Conservation (phyloP, 176 grass and related monocot genomes). For the Pontederia paniculata region DNA sequence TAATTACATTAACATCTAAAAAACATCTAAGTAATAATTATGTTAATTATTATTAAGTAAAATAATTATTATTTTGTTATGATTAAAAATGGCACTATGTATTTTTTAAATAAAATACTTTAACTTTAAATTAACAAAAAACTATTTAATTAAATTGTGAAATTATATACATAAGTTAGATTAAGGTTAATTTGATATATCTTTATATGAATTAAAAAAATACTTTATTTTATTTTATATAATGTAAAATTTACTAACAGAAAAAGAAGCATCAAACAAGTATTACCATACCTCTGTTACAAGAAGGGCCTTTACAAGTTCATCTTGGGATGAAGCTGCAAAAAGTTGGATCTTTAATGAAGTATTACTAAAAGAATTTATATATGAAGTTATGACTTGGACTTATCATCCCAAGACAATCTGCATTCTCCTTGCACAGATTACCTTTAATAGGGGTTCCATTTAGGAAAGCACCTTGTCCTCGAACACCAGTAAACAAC, state of each 20-base stretch:
- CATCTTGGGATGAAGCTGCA: slow-evolving; percentile 84
- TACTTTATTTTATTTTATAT: neutral
- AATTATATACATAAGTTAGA: too few species aligned
- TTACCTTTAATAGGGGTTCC: slow-evolving; percentile 78
- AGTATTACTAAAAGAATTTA: neutral
- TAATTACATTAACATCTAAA: too few species aligned
- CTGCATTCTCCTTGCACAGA: neutral
- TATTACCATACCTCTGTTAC: slow-evolving; percentile 71
- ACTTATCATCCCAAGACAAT: slow-evolving; percentile 4
- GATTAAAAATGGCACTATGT: too few species aligned
- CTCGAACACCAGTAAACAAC: slow-evolving; percentile 73
- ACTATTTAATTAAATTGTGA: too few species aligned
- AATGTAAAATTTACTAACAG: neutral
- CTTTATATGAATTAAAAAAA: neutral
- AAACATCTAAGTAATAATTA: too few species aligned
- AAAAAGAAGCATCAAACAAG: slow-evolving; percentile 6
- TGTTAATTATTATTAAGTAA: too few species aligned
- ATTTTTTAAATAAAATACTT: too few species aligned
- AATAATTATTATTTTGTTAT: too few species aligned
- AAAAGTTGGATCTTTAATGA: slow-evolving; percentile 18
- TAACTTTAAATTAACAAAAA: too few species aligned
- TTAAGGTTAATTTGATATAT: too few species aligned
- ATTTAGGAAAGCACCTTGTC: slow-evolving; percentile 91
- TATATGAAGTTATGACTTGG: neutral
- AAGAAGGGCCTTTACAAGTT: slow-evolving; percentile 77